A percentile compares a stretch with the other conserved stretches of the same genome.
These are phyloP conservation scores for Aspergillus japonicus DNA, from an alignment of 2,329 filamentous ascomycete species.

Conservation along the genomic window DNA sequence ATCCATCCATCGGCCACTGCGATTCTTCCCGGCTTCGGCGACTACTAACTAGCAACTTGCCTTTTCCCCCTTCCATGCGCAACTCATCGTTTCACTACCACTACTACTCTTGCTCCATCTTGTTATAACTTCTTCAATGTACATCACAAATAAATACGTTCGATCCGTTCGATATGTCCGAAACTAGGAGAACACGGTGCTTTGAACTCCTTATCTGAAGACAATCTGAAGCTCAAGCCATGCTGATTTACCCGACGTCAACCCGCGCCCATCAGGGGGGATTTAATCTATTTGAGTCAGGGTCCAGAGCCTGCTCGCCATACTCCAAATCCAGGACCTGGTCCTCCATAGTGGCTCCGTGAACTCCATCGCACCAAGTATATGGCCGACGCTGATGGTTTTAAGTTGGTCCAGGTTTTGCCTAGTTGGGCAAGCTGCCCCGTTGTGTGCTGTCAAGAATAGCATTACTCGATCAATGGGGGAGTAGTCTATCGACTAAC, in stretches of 20 bases:
- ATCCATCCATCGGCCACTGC: not conserved
- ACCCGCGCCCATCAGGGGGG: not conserved
- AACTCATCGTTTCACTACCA: not conserved
- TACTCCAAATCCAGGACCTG: not conserved
- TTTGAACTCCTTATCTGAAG: not conserved
- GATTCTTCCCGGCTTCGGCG: not conserved
- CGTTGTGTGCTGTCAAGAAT: not conserved
- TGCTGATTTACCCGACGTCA: not conserved
- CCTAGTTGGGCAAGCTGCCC: not conserved
- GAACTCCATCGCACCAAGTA: not conserved
- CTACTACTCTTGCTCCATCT: too few species aligned
- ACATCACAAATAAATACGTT: too few species aligned
- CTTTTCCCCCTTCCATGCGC: not conserved
- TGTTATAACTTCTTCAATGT: too few species aligned
- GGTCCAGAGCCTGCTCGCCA: not conserved
- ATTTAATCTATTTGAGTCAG: conserved; percentile 1
- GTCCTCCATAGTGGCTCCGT: not conserved
- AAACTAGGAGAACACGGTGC: too few species aligned
- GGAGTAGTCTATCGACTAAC: not conserved
- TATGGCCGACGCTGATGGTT: not conserved
- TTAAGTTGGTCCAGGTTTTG: not conserved
- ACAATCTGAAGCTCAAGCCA: not conserved
- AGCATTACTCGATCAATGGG: not conserved
- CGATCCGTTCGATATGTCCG: too few species aligned
- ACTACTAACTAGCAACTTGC: not conserved